A percentile compares a stretch with the other conserved stretches of the same genome.
phyloP scores from a whole-genome alignment of 805 yeast genomes.

The Limtongia smithiae region DNA sequence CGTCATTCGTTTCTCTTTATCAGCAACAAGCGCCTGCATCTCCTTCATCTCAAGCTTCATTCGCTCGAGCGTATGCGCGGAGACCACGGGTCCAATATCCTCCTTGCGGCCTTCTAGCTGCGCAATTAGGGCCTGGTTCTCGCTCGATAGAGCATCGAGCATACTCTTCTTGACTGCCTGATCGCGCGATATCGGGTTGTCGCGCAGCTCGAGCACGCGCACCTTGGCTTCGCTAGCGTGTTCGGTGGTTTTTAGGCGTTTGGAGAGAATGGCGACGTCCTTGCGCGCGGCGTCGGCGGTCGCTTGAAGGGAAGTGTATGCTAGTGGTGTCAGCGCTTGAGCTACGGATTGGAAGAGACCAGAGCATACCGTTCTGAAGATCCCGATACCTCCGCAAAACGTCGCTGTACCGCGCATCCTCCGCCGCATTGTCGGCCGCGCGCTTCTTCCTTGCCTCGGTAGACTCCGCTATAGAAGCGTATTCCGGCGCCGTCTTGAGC shows the following conservation, averaged over 20 bases:
- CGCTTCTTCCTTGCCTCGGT: constrained; percentile 25
- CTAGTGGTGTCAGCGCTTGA: neutral
- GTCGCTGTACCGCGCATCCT: constrained; percentile 35
- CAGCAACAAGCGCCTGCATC: constrained; percentile 47
- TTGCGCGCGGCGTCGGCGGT: constrained; percentile 10
- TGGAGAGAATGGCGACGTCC: constrained; percentile 38
- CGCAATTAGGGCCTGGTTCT: constrained; percentile 54
- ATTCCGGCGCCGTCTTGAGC: constrained; percentile 26
- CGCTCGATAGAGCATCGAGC: constrained; percentile 51
- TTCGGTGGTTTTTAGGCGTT: constrained; percentile 40
- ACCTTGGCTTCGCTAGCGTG: constrained; percentile 41
- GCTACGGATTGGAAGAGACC: neutral
- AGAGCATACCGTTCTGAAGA: constrained; percentile 33
- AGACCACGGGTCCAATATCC: constrained; percentile 43
- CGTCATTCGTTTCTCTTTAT: constrained; percentile 49
- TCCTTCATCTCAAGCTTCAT: constrained; percentile 51
- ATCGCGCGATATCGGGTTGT: constrained; percentile 61
- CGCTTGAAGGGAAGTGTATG: constrained; percentile 10
- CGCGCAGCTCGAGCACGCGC: constrained; percentile 58
- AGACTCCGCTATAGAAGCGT: constrained; percentile 9
- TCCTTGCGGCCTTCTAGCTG: constrained; percentile 26
- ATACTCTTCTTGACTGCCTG: constrained; percentile 57
- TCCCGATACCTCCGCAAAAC: constrained; percentile 44
- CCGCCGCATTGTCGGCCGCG: constrained; percentile 19
- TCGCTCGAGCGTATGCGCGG: constrained; percentile 61